Evolutionary conservation across 176 grass and related monocot species (phyloP), one percentile per base, ranked within the genome.

Genomic region (Cymbopogon citratus): DNA sequence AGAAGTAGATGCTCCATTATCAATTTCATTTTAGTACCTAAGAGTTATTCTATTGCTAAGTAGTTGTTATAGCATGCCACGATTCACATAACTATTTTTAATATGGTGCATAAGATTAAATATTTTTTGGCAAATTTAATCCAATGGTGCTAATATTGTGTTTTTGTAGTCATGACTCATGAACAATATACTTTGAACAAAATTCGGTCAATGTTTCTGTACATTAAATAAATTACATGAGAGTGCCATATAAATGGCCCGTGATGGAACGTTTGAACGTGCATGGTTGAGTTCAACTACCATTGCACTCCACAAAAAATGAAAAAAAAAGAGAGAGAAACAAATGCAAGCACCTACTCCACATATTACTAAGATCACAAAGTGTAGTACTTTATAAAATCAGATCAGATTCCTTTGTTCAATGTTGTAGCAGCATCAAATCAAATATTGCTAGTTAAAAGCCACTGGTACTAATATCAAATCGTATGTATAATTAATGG

Each of bases 1-100:
- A 84, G 12, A 41, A 81, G 46, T 60, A 85, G 66, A 59, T 67
- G 34, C 45, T 56, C 26, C 45, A 66, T 24, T 31, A 25, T 67
- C 45, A 72, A 81, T 59, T 65, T 56, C 27, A 6, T 72, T 28
- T 59, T 79, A 40, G 25, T 67, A 51, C 14, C 46, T 38, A 24
- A 23, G 23, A 40, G 40, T 51, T 35, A 52, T 31, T 27, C 71
- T 39, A 41, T 69, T 64, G 14, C 26, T n/a, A 54, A 75, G 11
- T 73, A 70, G 12, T 71, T 59, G 57, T 38, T 73, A 64, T 7
- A 38, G 14, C 4, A 0, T n/a, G 27, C 54, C 19, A 59, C 6
- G 45, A 54, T 74, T 52, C 16, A 9, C 5, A 38, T 15, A 16
- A 41, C 4, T 78, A 14, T 43, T 77, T 41, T 41, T 43, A 12